Base-by-base conservation (phyloP, 2,329 filamentous ascomycete genomes). In the Septoria linicola region DNA sequence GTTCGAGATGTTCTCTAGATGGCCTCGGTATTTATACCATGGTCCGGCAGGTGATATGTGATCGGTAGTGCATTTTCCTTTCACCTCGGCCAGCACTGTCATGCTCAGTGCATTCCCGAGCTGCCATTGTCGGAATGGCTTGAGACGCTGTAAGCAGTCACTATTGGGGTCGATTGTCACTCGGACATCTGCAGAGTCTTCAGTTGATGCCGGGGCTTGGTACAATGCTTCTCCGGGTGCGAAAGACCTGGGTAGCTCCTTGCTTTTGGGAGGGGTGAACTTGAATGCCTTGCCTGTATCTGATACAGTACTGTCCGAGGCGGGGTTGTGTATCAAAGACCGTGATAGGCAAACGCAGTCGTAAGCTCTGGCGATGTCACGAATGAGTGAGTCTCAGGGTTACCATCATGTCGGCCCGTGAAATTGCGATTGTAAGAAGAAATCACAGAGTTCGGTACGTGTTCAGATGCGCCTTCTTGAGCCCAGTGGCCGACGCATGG, bases 351-450 rank as follows among this genome's bases (percentile, higher is more conserved):
- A 77, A 95, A 76, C 60, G 89, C 89, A 43, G 93, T 88, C 34
- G 93, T 89, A 55, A 96, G 77, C 70, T 95, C 89, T 51, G 89
- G 90, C 8, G 89, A 95, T 58, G 90, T 85, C 61, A 95, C 89
- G 72, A 96, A 95, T 51, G 89, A 88, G 78, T 95, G 89, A 44
- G 90, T 95, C 46, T 89, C 89, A 31, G 90, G 89, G 80, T 95
- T 96, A 61, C 88, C 89, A 65, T 95, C 90, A 73, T 97, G 97
- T 70, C 92, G 89, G 61, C 91, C 92, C 56, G 91, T 96, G 79
- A 97, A 97, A 84, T 97, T 97, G 75, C 92, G 90, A 86, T 97
- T 97, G 85, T 96, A 97, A 21, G 92, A 97, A 31, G 91, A 96
- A 70, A 97, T 79, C 72, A 97, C 97, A 4, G 90, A 93, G 84